Evolutionary conservation across 2,329 filamentous ascomycete species (phyloP).

Genomic region (Diaporthe caulivora): DNA sequence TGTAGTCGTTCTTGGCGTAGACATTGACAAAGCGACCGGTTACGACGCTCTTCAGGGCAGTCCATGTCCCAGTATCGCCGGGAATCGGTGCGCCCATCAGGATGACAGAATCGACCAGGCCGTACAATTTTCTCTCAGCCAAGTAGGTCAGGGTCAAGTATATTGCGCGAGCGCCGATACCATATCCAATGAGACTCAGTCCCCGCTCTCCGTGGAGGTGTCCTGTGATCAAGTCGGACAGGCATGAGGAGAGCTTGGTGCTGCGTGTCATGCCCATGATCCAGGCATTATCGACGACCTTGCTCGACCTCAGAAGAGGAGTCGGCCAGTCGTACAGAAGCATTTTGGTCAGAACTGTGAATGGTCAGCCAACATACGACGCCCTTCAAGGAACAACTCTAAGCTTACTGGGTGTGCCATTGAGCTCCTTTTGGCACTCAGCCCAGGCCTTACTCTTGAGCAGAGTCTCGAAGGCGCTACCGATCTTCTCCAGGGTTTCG

Average conservation of each 20-base stretch:
- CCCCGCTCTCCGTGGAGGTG: slow-evolving; percentile 86
- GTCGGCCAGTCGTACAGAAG: slow-evolving; percentile 74
- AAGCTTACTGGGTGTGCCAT: slow-evolving; percentile 59
- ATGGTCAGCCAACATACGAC: neutral
- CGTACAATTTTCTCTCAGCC: slow-evolving; percentile 85
- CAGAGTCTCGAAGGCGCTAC: slow-evolving; percentile 81
- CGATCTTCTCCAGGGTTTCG: slow-evolving; percentile 81
- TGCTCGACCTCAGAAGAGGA: slow-evolving; percentile 74
- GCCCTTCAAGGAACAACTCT: neutral
- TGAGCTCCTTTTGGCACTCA: slow-evolving; percentile 69
- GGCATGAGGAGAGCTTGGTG: slow-evolving; percentile 77
- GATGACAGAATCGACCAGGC: slow-evolving; percentile 86
- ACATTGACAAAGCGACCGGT: slow-evolving; percentile 90
- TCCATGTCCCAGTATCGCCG: slow-evolving; percentile 79
- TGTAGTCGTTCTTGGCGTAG: slow-evolving; percentile 87
- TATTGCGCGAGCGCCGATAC: slow-evolving; percentile 84
- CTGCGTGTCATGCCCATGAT: slow-evolving; percentile 80
- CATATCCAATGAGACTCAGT: slow-evolving; percentile 85
- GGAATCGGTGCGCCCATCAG: slow-evolving; percentile 87
- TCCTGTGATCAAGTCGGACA: slow-evolving; percentile 86
- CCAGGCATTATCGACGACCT: slow-evolving; percentile 86
- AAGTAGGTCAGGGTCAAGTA: slow-evolving; percentile 85
- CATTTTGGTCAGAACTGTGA: slow-evolving; percentile 50
- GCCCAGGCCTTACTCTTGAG: slow-evolving; percentile 86
- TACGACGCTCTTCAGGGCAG: slow-evolving; percentile 81